A percentile compares a stretch with the other conserved stretches of the same genome.
These are phyloP conservation scores for Candida parachauliodes DNA, from an alignment of 805 yeast genomes.

Conservation along the genomic window DNA sequence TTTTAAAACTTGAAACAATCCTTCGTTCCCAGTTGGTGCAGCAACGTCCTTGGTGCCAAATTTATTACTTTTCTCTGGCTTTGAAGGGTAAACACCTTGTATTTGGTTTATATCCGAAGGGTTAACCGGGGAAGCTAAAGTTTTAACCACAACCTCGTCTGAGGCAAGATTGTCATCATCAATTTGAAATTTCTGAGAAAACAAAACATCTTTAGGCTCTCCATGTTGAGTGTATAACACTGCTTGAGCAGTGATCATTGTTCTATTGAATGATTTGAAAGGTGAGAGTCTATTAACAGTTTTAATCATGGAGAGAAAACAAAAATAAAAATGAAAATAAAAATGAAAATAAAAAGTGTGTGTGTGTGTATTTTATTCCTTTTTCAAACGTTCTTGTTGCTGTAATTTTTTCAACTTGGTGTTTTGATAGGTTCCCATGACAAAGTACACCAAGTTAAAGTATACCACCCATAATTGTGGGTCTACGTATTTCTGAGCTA, in stretches of 20 bases:
- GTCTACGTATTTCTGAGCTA: conserved; percentile 55
- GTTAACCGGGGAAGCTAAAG: conserved; percentile 40
- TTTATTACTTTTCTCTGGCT: conserved; percentile 47
- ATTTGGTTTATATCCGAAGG: conserved; percentile 46
- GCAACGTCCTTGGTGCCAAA: conserved; percentile 57
- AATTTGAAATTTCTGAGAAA: conserved; percentile 49
- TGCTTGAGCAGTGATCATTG: conserved; percentile 56
- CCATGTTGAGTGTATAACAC: conserved; percentile 69
- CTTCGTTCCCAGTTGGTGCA: conserved; percentile 94
- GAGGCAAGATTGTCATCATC: conserved; percentile 41
- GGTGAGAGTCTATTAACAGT: background rate
- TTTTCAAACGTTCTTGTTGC: conserved; percentile 10
- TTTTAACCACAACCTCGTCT: conserved; percentile 31
- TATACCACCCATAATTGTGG: conserved; percentile 66
- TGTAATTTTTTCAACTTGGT: conserved; percentile 44
- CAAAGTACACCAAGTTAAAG: conserved; percentile 53
- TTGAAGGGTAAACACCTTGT: conserved; percentile 45
- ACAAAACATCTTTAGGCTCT: conserved; percentile 53
- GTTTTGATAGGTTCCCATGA: conserved; percentile 62
- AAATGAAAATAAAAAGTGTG: background rate
- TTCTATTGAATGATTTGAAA: conserved; percentile 10
- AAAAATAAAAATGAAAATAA: background rate
- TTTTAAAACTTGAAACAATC: conserved; percentile 76
- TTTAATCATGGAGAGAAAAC: conserved; percentile 1
- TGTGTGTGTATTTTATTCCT: background rate